A percentile compares a stretch with the other conserved stretches of the same genome.
These are phyloP conservation scores for Nemania diffusa DNA, from an alignment of 2,329 filamentous ascomycete genomes.

Conservation along the genomic window DNA sequence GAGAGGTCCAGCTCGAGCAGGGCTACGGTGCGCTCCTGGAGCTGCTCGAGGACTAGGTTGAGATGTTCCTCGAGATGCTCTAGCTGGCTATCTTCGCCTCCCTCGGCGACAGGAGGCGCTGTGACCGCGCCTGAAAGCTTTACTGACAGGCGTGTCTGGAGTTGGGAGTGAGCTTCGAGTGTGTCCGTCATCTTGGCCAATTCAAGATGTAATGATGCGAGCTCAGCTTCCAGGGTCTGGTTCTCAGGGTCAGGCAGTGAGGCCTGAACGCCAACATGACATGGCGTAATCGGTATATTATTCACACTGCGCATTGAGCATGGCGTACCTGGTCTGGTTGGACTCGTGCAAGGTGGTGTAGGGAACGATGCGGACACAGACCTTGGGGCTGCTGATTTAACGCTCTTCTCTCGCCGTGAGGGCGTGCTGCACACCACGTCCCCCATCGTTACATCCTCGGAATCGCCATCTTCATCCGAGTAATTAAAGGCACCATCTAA, in stretches of 20 bases:
- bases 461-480: constrained; percentile 53
- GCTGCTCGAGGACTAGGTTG: constrained; percentile 55
- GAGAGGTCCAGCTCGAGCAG: constrained; percentile 58
- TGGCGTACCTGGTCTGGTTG: constrained; percentile 51
- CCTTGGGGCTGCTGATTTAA: background rate
- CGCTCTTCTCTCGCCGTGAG: constrained; percentile 44
- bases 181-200: constrained; percentile 59
- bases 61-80: constrained; percentile 57
- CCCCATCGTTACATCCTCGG: constrained; percentile 62
- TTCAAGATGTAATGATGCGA: constrained; percentile 61
- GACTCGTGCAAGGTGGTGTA: constrained; percentile 66
- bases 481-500: constrained; percentile 61
- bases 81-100: constrained; percentile 32
- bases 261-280: constrained; percentile 56
- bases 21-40: constrained; percentile 61
- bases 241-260: constrained; percentile 56
- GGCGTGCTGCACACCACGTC: constrained; percentile 65
- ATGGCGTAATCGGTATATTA: constrained; percentile 43
- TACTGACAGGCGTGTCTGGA: constrained; percentile 51
- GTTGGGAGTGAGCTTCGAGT: constrained; percentile 59
- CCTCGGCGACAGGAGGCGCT: background rate
- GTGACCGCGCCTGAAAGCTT: constrained; percentile 38
- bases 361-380: constrained; percentile 57
- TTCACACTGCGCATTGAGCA: constrained; percentile 43
- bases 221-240: constrained; percentile 57